Evolutionary conservation across 768 basidiomycete species (phyloP).

Genomic region (Tylopilus sp.): DNA sequence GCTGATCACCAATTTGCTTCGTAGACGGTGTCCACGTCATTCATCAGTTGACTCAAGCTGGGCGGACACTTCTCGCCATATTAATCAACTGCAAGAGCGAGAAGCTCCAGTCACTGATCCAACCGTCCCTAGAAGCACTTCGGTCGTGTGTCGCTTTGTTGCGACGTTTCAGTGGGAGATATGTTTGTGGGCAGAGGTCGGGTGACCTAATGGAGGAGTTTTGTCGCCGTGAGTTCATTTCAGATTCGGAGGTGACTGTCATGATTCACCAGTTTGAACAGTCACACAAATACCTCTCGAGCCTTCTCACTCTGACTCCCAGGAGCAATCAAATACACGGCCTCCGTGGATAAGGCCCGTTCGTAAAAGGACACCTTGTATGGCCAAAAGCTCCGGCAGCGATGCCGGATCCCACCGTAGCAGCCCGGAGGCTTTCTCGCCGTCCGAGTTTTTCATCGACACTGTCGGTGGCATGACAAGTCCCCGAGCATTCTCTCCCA

Average conservation of each 20-base stretch:
- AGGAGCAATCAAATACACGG: constrained; percentile 45
- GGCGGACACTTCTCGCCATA: constrained; percentile 84
- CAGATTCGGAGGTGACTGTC: not conserved
- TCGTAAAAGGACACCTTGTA: constrained; percentile 63
- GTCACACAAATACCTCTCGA: constrained; percentile 88
- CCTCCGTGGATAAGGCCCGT: constrained; percentile 90
- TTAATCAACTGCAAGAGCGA: constrained; percentile 87
- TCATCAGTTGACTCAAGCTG: constrained; percentile 92
- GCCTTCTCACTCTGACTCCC: constrained; percentile 50
- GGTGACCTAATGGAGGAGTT: constrained; percentile 96
- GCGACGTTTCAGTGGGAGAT: constrained; percentile 84
- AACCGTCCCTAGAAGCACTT: constrained; percentile 79
- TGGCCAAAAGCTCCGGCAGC: constrained; percentile 43
- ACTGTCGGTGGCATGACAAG: constrained; percentile 26
- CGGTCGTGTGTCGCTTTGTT: constrained; percentile 87
- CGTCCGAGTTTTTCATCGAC: constrained; percentile 62
- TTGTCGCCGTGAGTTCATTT: constrained; percentile 64
- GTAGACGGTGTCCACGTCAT: constrained; percentile 93
- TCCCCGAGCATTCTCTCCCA: constrained; percentile 23
- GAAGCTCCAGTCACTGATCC: constrained; percentile 67
- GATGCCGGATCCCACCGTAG: constrained; percentile 43
- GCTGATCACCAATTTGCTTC: constrained; percentile 11
- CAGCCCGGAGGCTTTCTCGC: constrained; percentile 65
- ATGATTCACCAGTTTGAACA: constrained; percentile 28
- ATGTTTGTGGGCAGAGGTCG: constrained; percentile 86